These are phyloP conservation scores for Sporothrix brasiliensis DNA, from an alignment of 2,329 filamentous ascomycete species.

Conservation along the genomic window DNA sequence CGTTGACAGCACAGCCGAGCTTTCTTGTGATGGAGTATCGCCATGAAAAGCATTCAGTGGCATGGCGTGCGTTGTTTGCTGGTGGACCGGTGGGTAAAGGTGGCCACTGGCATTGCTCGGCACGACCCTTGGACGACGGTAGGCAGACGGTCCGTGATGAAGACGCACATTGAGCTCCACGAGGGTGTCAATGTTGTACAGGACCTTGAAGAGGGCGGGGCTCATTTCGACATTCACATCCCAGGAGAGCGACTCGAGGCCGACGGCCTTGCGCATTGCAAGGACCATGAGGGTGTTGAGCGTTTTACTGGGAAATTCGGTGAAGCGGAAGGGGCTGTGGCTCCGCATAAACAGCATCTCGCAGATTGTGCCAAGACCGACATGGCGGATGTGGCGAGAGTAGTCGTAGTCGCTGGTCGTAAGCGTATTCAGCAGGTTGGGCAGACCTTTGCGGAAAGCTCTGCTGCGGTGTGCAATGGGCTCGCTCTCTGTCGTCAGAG, in stretches of 20 bases:
- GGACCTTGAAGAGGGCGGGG: constrained; percentile 58
- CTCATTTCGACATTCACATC: constrained; percentile 66
- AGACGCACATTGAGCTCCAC: constrained; percentile 60
- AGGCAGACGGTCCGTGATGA: constrained; percentile 60
- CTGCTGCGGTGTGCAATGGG: not conserved
- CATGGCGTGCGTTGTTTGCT: not conserved
- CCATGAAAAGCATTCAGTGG: too few species aligned
- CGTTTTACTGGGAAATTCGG: constrained; percentile 63
- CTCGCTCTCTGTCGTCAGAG: not conserved
- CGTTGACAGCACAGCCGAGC: too few species aligned
- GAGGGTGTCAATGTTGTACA: constrained; percentile 58
- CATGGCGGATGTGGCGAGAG: not conserved
- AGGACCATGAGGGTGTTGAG: constrained; percentile 63
- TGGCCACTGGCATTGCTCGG: too few species aligned
- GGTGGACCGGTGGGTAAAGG: not conserved
- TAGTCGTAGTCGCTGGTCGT: constrained; percentile 11
- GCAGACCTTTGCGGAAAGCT: not conserved
- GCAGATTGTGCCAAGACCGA: not conserved
- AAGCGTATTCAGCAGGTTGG: not conserved
- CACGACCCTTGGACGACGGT: constrained; percentile 41
- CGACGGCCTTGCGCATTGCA: constrained; percentile 57
- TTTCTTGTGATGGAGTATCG: too few species aligned
- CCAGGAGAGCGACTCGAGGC: constrained; percentile 63
- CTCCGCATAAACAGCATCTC: not conserved
- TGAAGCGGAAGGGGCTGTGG: constrained; percentile 55